Percentiles rank a stretch among this genome's conserved stretches.
Evolutionary conservation across 352 stramenopile species (phyloP).

Genomic region (Blastocystis hominis): DNA sequence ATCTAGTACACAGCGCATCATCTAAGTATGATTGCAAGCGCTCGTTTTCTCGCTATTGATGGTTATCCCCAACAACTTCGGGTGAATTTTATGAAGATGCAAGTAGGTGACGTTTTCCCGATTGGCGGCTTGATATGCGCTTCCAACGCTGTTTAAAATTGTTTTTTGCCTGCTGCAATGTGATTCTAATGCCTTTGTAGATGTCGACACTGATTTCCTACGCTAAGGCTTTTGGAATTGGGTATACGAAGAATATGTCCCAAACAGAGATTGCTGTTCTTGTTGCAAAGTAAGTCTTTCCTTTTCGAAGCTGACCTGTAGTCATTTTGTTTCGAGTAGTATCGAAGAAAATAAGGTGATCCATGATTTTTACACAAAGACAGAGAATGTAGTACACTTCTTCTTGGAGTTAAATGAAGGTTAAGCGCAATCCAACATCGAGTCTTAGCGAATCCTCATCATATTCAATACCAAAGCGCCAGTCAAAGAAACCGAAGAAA

Average conservation of each 20-base stretch:
- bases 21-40: not conserved
- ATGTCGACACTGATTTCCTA: slow-evolving; percentile 52
- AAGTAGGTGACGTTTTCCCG: not conserved
- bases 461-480: slow-evolving; percentile 5
- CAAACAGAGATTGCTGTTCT: slow-evolving; percentile 35
- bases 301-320: not conserved
- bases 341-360: slow-evolving; percentile 47
- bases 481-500: slow-evolving; percentile 53
- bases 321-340: slow-evolving; percentile 19
- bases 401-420: not conserved
- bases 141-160: not conserved
- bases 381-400: not conserved
- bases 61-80: slow-evolving; percentile 47
- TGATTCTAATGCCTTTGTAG: slow-evolving; percentile 13
- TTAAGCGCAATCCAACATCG: slow-evolving; percentile 30
- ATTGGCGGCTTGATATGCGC: not conserved
- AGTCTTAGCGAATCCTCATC: not conserved
- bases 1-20: not conserved
- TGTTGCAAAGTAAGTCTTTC: slow-evolving; percentile 12
- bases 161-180: not conserved
- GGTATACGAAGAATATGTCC: slow-evolving; percentile 1
- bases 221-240: slow-evolving; percentile 34
- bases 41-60: not conserved
- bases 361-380: slow-evolving; percentile 48
- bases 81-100: slow-evolving; percentile 55